These are phyloP conservation scores for Yamadazyma pseudoaaseri DNA, from an alignment of 1,139 yeast genomes.

Conservation along the genomic window DNA sequence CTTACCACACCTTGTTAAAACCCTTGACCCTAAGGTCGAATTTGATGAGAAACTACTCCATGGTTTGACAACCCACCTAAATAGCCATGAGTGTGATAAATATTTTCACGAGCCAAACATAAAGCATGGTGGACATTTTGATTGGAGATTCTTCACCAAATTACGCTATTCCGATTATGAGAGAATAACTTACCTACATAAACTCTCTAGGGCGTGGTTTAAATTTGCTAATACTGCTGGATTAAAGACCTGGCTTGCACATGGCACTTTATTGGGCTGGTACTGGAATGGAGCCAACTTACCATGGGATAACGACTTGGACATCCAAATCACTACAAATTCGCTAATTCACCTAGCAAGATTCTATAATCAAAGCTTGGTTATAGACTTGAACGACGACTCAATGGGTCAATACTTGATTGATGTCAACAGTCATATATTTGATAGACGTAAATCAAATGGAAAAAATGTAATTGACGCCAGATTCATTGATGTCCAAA, in stretches of 20 bases:
- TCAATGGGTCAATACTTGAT: constrained; percentile 37
- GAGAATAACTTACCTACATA: constrained; percentile 42
- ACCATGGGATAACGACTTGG: constrained; percentile 67
- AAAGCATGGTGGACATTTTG: constrained; percentile 19
- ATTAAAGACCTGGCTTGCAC: constrained; percentile 56
- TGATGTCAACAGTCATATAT: constrained; percentile 50
- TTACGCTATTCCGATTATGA: constrained; percentile 29
- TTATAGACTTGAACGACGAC: constrained; percentile 35
- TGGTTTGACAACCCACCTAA: background rate
- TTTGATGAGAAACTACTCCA: background rate
- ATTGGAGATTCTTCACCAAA: constrained; percentile 22
- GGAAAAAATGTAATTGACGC: constrained; percentile 59
- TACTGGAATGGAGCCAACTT: constrained; percentile 57
- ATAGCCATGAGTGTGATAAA: constrained; percentile 4
- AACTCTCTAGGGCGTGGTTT: constrained; percentile 54
- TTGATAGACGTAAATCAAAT: constrained; percentile 32
- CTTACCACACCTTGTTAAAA: background rate
- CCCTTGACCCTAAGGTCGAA: background rate
- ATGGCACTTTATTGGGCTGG: constrained; percentile 62
- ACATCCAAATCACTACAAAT: constrained; percentile 50
- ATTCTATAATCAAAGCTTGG: constrained; percentile 45
- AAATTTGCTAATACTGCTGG: constrained; percentile 43
- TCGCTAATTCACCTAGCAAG: constrained; percentile 41
- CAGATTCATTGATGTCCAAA: constrained; percentile 51
- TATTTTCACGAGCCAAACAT: constrained; percentile 21